Percentiles rank a stretch among this genome's conserved stretches.
Evolutionary conservation across 106 monocot species (phyloP).

Genomic region (Allium sativum): DNA sequence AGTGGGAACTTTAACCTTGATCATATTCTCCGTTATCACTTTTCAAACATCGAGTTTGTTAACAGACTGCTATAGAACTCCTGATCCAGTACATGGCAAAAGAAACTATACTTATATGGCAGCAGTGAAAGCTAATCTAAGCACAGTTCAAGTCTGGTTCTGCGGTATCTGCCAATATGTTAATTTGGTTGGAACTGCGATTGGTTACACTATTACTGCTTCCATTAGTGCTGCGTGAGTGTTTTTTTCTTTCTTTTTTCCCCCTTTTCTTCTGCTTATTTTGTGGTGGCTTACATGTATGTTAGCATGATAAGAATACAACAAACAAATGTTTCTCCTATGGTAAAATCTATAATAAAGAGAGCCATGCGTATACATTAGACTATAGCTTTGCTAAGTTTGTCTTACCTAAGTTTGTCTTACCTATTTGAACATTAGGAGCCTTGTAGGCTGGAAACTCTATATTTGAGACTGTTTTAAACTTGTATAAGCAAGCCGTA

Average conservation of each 20-base stretch:
- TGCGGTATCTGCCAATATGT: constrained; percentile 54
- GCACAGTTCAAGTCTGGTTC: constrained; percentile 12
- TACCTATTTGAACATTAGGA: too few species aligned
- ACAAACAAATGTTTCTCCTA: too few species aligned
- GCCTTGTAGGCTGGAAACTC: too few species aligned
- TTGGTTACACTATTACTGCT: constrained; percentile 70
- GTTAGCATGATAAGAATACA: too few species aligned
- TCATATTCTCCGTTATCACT: constrained; percentile 1
- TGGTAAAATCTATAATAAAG: too few species aligned
- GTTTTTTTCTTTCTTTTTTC: neutral
- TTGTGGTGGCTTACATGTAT: too few species aligned
- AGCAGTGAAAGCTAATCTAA: constrained; percentile 28
- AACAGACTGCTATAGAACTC: constrained; percentile 23
- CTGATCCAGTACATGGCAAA: constrained; percentile 20
- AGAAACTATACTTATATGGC: constrained; percentile 38
- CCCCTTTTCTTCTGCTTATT: neutral
- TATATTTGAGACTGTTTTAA: too few species aligned
- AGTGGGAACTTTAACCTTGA: neutral
- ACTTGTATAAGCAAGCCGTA: too few species aligned
- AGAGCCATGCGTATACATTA: too few species aligned
- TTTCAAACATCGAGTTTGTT: neutral
- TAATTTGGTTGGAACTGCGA: constrained; percentile 40
- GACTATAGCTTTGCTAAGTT: too few species aligned
- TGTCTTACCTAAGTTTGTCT: too few species aligned
- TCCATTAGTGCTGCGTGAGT: constrained; percentile 59